Conservation (phyloP, 306 rosid species). For the Fagus sylvatica region DNA sequence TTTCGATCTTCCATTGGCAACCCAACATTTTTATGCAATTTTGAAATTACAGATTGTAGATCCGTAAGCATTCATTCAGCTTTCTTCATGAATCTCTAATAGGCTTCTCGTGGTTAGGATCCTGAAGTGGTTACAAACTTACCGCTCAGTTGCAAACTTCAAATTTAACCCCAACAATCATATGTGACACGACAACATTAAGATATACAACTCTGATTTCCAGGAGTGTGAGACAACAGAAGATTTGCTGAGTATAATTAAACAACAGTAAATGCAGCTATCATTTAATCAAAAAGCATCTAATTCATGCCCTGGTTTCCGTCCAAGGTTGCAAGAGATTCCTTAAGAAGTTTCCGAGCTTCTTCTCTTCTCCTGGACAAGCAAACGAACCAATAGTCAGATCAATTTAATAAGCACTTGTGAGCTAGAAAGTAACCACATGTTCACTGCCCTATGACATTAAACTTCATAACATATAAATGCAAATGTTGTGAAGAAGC, state of each 20-base stretch:
- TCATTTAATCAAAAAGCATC: not conserved
- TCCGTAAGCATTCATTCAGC: too few species aligned
- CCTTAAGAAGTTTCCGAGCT: conserved; percentile 74
- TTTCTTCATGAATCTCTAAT: too few species aligned
- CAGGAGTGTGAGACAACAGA: not conserved
- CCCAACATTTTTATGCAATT: too few species aligned
- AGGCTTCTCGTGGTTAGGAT: too few species aligned
- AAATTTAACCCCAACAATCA: too few species aligned
- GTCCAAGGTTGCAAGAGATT: conserved; percentile 68
- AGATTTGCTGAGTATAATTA: not conserved
- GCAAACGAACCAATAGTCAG: not conserved
- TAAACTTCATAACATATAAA: not conserved
- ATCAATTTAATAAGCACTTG: not conserved
- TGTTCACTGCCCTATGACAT: not conserved
- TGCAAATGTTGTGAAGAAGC: not conserved
- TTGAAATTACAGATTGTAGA: too few species aligned
- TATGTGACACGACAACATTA: too few species aligned
- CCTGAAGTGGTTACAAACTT: too few species aligned
- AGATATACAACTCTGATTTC: not conserved
- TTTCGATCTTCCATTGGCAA: too few species aligned
- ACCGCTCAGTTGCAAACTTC: too few species aligned
- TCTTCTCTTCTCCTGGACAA: conserved; percentile 81
- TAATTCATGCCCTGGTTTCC: conserved; percentile 33
- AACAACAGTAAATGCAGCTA: not conserved
- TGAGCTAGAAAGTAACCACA: not conserved